phyloP scores from a whole-genome alignment of 495 filamentous ascomycete genomes.

The Xylaria flabelliformis region DNA sequence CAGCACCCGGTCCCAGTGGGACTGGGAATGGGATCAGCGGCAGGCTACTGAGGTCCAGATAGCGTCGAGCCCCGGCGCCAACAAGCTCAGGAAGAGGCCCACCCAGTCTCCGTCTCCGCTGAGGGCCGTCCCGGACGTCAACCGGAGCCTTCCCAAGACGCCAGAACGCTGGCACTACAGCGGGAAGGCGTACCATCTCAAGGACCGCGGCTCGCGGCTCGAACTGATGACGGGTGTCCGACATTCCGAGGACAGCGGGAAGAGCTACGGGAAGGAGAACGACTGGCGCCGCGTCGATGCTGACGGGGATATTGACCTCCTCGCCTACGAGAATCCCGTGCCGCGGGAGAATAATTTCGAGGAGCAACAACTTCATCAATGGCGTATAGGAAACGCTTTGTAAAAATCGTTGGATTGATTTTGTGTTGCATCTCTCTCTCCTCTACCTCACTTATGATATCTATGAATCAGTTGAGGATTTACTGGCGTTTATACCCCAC shows the following conservation, averaged over 20 bases:
- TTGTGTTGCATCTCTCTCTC: neutral
- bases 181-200: conserved; percentile 29
- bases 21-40: conserved; percentile 10
- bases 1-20: conserved; percentile 7
- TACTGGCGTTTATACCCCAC: neutral
- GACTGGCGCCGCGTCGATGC: neutral
- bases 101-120: conserved; percentile 30
- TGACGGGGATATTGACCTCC: conserved; percentile 15
- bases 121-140: conserved; percentile 42
- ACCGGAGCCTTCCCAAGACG: conserved; percentile 47
- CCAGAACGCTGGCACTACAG: conserved; percentile 38
- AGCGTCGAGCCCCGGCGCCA: neutral
- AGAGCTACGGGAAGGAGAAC: conserved; percentile 24
- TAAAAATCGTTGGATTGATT: neutral
- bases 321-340: neutral
- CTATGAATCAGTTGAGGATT: neutral
- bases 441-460: neutral
- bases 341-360: neutral
- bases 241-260: neutral
- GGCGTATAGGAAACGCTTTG: conserved; percentile 27
- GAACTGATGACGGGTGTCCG: neutral
- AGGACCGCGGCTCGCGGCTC: conserved; percentile 23
- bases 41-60: neutral
- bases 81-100: neutral
- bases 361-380: neutral